Base-by-base conservation (phyloP, 768 basidiomycete species). In the Rhodosporidiobolus sp. region DNA sequence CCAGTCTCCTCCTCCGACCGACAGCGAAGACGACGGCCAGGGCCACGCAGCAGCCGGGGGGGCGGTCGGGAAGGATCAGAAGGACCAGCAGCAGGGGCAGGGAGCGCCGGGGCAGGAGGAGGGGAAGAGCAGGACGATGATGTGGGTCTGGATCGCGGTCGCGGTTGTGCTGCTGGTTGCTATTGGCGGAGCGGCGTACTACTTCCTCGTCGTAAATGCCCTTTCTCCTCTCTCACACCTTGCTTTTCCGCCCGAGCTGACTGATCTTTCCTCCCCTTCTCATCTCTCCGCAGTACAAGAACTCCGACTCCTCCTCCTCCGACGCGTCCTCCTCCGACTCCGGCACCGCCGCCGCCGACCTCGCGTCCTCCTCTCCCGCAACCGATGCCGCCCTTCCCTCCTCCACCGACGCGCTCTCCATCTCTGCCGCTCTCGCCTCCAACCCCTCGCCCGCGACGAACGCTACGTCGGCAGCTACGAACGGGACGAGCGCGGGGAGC, bases 21-120 rank as follows among this genome's bases (percentile, higher is more conserved):
- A 54, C 30, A 54, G 30, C 28, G 19, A 54, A 17, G 48, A 24
- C 48, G 48, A 49, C 48, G 6, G 48, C 8, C 17, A 19, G 48
- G 19, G 19, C 4, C 48, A 19, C 24, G 5, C 8, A 4, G 17
- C 48, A 10, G 48, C 17, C 48, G 17, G 48, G 9, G 48, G 24
- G 8, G 24, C 19, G 17, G n/a, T 19, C 48, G 48, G 48, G 38
- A 43, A 19, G 19, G 24, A 19, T 7, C 48, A 49, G 48, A 24
- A 4, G 48, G 48, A n/a, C 6, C 48, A 49, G 48, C 24, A 32
- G 30, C 28, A 55, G 28, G 54, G 14, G 54, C 19, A 17, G 54
- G 28, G 14, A 28, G 28, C 24, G 53, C n/a, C 80, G 79, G 88
- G 89, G 12, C 12, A 34, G 58, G 2, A 28, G 49, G 20, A 32